phyloP scores from a whole-genome alignment of 805 yeast species.

The Ogataea wickerhamii region DNA sequence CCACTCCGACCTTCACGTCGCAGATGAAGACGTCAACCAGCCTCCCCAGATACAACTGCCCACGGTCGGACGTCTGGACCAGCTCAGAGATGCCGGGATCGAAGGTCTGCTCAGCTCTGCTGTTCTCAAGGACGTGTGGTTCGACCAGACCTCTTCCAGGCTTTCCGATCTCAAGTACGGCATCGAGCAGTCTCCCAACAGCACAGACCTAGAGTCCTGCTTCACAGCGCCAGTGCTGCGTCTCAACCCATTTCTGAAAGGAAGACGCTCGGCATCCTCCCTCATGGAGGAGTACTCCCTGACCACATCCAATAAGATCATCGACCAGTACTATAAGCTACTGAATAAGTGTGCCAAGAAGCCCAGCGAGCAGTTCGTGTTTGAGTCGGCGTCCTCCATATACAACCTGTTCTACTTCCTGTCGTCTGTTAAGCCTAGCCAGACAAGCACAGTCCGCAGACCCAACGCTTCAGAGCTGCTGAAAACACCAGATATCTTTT shows the following conservation, averaged over 20 bases:
- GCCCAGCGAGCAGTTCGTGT: conserved; percentile 42
- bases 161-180: conserved; percentile 39
- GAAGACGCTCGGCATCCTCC: conserved; percentile 15
- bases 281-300: conserved; percentile 19
- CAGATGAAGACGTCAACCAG: conserved; percentile 4
- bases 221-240: conserved; percentile 14
- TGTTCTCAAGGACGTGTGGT: conserved; percentile 52
- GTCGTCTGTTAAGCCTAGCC: conserved; percentile 37
- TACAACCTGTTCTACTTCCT: conserved; percentile 48
- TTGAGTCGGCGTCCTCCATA: conserved; percentile 43
- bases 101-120: conserved; percentile 46
- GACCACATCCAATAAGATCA: conserved; percentile 24
- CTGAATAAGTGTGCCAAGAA: conserved; percentile 41
- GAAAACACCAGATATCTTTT: conserved; percentile 29
- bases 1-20: conserved; percentile 9
- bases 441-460: conserved; percentile 17
- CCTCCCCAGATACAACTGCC: conserved; percentile 26
- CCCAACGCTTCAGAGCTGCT: conserved; percentile 36
- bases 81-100: conserved; percentile 35
- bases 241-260: conserved; percentile 18
- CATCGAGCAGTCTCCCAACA: conserved; percentile 29
- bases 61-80: conserved; percentile 22
- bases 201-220: conserved; percentile 26
- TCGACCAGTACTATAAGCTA: conserved; percentile 33
- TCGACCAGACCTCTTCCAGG: conserved; percentile 38